Base-by-base conservation (phyloP, 1,284 basidiomycete genomes). In the Phenoliferia sp. region DNA sequence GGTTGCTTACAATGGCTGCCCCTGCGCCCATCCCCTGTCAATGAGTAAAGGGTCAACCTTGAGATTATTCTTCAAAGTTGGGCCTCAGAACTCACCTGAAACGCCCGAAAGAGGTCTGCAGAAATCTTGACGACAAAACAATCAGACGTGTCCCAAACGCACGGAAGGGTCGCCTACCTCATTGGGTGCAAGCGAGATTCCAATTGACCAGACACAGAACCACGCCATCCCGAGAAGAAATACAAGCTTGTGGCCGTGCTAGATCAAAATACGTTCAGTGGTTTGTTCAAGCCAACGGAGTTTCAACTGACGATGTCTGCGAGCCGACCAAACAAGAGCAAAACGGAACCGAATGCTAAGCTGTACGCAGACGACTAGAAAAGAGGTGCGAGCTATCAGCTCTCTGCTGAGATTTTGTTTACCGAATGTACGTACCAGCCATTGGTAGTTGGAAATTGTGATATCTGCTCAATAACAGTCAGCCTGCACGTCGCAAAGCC, bases 251-350 rank as follows among this genome's bases (percentile, higher is more conserved):
- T 65, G 61, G 0, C 63, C 67, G 26, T 66, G 62, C 52, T 62
- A 39, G n/a, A 12, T 36, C 6, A 34, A 56, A 32, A 3, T 22
- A 52, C 28, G 28, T 57, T 39, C 5, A 17, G 3, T 63, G 28
- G 28, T 61, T 63, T 54, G 73, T 65, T n/a, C 59, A 54, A 2
- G 54, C 3, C 17, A 66, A 63, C 15, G 70, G 71, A 34, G 66
- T 19, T 70, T 62, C 64, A 80, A 80, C 75, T 88, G 89, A 36
- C 87, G 3, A 90, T 79, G 77, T 91, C 89, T 5, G 88, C 88
- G 4, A 90, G 76, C 54, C 89, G 81, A 0, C 90, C 89, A 48
- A 86, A 85, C 1, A 90, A 80, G 1, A 92, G 79, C 15, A 91
- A 81, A 52, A 90, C 26, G 2, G 64, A 62, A 6, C 69, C 71